Evolutionary conservation across 306 rosid species (phyloP).

Genomic region (Castanea mollissima): DNA sequence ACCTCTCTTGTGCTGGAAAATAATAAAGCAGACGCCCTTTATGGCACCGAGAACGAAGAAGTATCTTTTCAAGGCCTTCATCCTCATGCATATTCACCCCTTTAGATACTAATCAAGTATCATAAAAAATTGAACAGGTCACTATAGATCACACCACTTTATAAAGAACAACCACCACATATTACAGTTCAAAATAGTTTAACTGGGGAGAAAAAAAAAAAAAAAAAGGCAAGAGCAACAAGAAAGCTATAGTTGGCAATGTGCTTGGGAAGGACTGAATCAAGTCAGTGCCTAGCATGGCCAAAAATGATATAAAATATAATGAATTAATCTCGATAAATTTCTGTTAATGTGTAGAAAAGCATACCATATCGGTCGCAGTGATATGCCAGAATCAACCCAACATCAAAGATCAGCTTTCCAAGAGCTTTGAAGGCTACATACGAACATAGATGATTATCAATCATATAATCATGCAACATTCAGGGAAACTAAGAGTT

Average conservation of each 20-base stretch:
- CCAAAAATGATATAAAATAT: not conserved
- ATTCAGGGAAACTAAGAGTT: not conserved
- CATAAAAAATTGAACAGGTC: slow-evolving; percentile 21
- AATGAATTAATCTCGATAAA: not conserved
- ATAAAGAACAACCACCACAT: slow-evolving; percentile 1
- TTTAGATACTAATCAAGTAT: slow-evolving; percentile 56
- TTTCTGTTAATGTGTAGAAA: not conserved
- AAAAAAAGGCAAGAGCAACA: not conserved
- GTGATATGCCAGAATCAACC: slow-evolving; percentile 89
- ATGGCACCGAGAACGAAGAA: slow-evolving; percentile 79
- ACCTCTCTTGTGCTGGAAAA: slow-evolving; percentile 81
- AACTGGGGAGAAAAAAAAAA: not conserved
- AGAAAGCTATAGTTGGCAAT: not conserved
- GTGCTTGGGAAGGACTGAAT: not conserved
- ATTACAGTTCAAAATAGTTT: not conserved
- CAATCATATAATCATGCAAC: slow-evolving; percentile 21
- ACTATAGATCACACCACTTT: slow-evolving; percentile 16
- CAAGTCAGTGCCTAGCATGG: not conserved
- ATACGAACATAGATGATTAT: slow-evolving; percentile 14
- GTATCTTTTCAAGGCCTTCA: slow-evolving; percentile 71
- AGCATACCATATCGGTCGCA: slow-evolving; percentile 83
- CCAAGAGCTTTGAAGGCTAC: slow-evolving; percentile 95
- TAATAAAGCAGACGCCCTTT: slow-evolving; percentile 96
- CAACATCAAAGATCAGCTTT: slow-evolving; percentile 83
- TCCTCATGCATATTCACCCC: slow-evolving; percentile 53